A percentile compares a stretch with the other conserved stretches of the same genome.
Evolutionary conservation across 257 asterid species (phyloP).

Genomic region (Gardenia jasminoides): DNA sequence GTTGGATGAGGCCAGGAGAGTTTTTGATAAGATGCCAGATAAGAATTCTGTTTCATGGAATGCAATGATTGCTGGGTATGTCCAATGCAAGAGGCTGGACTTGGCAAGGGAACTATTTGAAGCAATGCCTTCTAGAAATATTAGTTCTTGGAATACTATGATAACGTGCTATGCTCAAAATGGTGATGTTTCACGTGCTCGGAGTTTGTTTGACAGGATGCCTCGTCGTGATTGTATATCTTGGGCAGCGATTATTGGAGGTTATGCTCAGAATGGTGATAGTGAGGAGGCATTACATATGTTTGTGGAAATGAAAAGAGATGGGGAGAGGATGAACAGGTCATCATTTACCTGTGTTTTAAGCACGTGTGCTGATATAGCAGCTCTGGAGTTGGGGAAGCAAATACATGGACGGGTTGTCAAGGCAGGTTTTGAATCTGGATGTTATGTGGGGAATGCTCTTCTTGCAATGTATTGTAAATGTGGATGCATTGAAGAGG

Average conservation of each 20-base stretch:
- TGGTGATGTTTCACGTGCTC: slow-evolving; percentile 59
- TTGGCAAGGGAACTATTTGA: slow-evolving; percentile 74
- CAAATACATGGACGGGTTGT: slow-evolving; percentile 70
- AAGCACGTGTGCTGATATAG: slow-evolving; percentile 85
- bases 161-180: slow-evolving; percentile 82
- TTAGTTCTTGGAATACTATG: slow-evolving; percentile 93
- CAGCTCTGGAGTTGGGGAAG: slow-evolving; percentile 87
- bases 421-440: slow-evolving; percentile 79
- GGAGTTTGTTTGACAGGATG: slow-evolving; percentile 66
- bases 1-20: slow-evolving; percentile 66
- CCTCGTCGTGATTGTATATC: slow-evolving; percentile 78
- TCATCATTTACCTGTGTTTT: slow-evolving; percentile 63
- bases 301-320: slow-evolving; percentile 61
- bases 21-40: slow-evolving; percentile 79
- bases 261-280: slow-evolving; percentile 71
- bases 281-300: slow-evolving; percentile 60
- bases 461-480: slow-evolving; percentile 92
- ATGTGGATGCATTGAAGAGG: slow-evolving; percentile 89
- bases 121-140: slow-evolving; percentile 70
- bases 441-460: slow-evolving; percentile 82
- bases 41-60: slow-evolving; percentile 86
- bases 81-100: slow-evolving; percentile 63
- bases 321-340: slow-evolving; percentile 61
- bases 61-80: slow-evolving; percentile 90
- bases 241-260: slow-evolving; percentile 93